These are phyloP conservation scores for Penicillium sp. DNA, from an alignment of 2,329 filamentous ascomycete species.

Conservation along the genomic window DNA sequence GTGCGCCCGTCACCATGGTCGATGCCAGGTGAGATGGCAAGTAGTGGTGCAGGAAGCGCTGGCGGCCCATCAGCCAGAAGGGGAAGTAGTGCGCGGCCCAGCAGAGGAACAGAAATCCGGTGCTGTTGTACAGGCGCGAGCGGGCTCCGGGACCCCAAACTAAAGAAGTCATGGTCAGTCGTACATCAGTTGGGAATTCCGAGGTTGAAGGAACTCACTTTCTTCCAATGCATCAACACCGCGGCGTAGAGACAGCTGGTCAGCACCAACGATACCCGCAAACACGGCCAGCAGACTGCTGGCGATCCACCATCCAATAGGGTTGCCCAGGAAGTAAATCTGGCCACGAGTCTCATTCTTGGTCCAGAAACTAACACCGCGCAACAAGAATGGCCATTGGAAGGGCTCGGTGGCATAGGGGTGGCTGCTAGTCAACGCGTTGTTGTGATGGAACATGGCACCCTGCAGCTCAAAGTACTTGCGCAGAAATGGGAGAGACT, in stretches of 20 bases:
- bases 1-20: constrained; percentile 81
- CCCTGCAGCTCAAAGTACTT: constrained; percentile 97
- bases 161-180: constrained; percentile 26
- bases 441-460: constrained; percentile 99
- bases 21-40: constrained; percentile 92
- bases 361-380: constrained; percentile 99
- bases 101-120: constrained; percentile 97
- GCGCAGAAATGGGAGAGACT: constrained; percentile 80
- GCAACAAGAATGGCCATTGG: constrained; percentile 96
- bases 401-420: constrained; percentile 94
- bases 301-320: constrained; percentile 94
- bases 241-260: constrained; percentile 89
- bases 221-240: constrained; percentile 91
- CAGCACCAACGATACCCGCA: constrained; percentile 84
- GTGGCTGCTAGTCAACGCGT: constrained; percentile 93
- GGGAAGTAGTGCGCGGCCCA: constrained; percentile 98
- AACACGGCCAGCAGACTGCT: constrained; percentile 92
- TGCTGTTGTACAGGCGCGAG: constrained; percentile 94
- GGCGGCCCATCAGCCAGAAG: constrained; percentile 97
- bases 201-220: constrained; percentile 64
- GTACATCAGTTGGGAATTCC: background rate
- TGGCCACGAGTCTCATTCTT: constrained; percentile 92
- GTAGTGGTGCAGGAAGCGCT: constrained; percentile 98
- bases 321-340: constrained; percentile 98
- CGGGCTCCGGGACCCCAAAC: constrained; percentile 70